Evolutionary conservation across 805 yeast species (phyloP).

Genomic region (Suhomyces sp.): DNA sequence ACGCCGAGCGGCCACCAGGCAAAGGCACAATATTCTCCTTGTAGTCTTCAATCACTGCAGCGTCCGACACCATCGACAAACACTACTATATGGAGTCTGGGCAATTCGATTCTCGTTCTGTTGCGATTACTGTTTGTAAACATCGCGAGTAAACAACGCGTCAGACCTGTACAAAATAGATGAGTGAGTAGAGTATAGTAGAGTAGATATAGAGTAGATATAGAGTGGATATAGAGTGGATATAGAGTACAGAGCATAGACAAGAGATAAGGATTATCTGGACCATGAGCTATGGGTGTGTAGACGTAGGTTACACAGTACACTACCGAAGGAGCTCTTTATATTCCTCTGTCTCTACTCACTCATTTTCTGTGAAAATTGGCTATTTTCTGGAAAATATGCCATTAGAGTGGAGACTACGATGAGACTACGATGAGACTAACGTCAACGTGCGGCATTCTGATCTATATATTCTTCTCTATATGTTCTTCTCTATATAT

Average conservation of each 20-base stretch:
- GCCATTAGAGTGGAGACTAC: neutral
- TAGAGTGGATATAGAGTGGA: too few species aligned
- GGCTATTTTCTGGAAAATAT: neutral
- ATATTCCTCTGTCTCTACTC: too few species aligned
- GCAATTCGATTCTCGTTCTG: too few species aligned
- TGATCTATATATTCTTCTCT: too few species aligned
- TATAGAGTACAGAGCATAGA: too few species aligned
- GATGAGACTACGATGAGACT: too few species aligned
- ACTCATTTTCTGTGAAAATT: neutral
- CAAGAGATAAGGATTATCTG: neutral
- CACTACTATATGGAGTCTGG: neutral
- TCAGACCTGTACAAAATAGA: neutral
- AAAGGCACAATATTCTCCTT: constrained; percentile 77
- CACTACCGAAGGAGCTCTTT: too few species aligned
- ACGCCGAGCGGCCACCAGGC: constrained; percentile 66
- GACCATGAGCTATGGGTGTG: too few species aligned
- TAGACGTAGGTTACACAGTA: too few species aligned
- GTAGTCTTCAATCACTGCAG: constrained; percentile 36
- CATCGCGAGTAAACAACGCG: constrained; percentile 1
- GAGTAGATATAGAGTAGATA: too few species aligned
- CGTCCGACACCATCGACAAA: neutral
- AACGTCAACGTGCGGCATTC: too few species aligned
- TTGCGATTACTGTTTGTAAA: neutral
- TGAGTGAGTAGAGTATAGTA: neutral
- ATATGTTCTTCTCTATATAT: too few species aligned